Evolutionary conservation across 306 rosid species (phyloP).

Genomic region (Argentina anserina): DNA sequence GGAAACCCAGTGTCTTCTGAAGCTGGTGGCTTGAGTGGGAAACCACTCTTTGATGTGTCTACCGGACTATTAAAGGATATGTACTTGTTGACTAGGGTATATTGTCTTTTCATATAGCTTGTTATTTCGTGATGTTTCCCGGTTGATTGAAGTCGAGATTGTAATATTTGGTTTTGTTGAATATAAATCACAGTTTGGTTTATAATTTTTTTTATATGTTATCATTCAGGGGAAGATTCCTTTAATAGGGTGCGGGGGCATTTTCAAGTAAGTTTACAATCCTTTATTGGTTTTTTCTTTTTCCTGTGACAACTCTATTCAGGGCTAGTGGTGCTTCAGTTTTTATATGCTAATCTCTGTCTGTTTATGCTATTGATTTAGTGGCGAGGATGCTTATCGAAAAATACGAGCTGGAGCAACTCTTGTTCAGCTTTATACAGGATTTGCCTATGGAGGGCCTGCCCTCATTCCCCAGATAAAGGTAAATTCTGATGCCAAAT

Average conservation of each 20-base stretch:
- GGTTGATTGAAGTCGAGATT: background rate
- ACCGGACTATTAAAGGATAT: slow-evolving; percentile 75
- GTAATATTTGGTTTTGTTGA: slow-evolving; percentile 1
- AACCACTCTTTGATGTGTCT: slow-evolving; percentile 74
- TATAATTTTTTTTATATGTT: slow-evolving; percentile 21
- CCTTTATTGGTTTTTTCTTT: slow-evolving; percentile 1
- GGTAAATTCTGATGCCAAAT: slow-evolving; percentile 45
- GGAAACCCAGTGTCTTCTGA: slow-evolving; percentile 58
- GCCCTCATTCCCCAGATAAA: slow-evolving; percentile 93
- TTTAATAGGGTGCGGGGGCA: slow-evolving; percentile 85
- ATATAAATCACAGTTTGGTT: slow-evolving; percentile 18
- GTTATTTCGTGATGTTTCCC: background rate
- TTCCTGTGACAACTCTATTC: background rate
- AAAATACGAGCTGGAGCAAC: slow-evolving; percentile 91
- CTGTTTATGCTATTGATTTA: slow-evolving; percentile 28
- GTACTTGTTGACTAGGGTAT: slow-evolving; percentile 89
- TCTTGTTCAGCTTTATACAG: slow-evolving; percentile 91
- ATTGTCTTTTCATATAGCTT: slow-evolving; percentile 20
- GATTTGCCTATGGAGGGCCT: slow-evolving; percentile 92
- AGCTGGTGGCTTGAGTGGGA: slow-evolving; percentile 97
- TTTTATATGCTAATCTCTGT: background rate
- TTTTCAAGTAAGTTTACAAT: slow-evolving; percentile 58
- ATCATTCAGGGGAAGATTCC: slow-evolving; percentile 76
- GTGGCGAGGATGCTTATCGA: slow-evolving; percentile 92
- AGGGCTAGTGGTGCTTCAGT: background rate